Evolutionary conservation across 306 rosid species (phyloP), one percentile per base, ranked within the genome.

Genomic region (Pyrus bretschneideri): DNA sequence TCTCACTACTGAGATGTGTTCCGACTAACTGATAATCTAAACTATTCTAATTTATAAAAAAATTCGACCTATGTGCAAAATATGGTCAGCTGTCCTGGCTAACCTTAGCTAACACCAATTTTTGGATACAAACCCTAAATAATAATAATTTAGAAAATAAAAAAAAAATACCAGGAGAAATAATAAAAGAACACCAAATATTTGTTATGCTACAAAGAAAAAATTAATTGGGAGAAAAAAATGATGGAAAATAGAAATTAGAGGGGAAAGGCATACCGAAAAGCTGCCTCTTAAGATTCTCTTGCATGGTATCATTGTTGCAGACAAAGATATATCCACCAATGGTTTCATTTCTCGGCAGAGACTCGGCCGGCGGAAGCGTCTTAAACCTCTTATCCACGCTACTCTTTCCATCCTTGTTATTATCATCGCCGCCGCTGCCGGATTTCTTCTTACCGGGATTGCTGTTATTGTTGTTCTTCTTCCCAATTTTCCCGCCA

Each of bases 271-370:
- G 70, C 91, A 11, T 40, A 92, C 98, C 98, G 64, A 95, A 95
- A 12, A 95, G 89, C 89, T 95, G 85, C 80, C 97, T 84, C 71
- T 83, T 80, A 85, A 95, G 91, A 67, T 95, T 92, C 84, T 95
- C 97, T 9, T 86, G 92, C 98, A 95, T 95, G 35, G 98, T 95
- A 54, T 95, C 98, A 38, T 95, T 95, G 85, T 92, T 95, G 85
- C 98, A 95, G 81, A 95, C 98, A 29, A 95, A 95, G 67, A 95
- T 90, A 55, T 95, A 95, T 0, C 98, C 98, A 22, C 97, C 98
- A 23, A 92, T 81, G 31, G 83, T 92, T 78, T 94, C 98, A 67
- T 91, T 81, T 71, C 88, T 83, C 0, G 97, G 97, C 2, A 95
- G 84, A 42, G 96, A 86, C 74, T 95, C 97, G 1, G 97, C 82